phyloP scores from a whole-genome alignment of 1,139 yeast genomes.

The Kluyveromyces marxianus region DNA sequence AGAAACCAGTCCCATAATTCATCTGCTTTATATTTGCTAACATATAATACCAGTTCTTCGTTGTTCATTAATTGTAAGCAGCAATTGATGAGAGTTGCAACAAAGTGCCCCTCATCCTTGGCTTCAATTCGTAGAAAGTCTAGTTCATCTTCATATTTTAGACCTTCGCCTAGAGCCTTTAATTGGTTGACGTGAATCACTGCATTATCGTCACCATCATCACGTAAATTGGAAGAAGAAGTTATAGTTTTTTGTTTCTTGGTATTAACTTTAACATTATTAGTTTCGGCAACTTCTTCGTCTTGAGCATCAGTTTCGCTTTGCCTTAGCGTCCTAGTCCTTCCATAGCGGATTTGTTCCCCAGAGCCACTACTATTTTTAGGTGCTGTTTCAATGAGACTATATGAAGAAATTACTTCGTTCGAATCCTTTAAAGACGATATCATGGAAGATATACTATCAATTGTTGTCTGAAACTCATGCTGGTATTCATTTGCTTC shows the following conservation, averaged over 20 bases:
- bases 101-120: constrained; percentile 5
- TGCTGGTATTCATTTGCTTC: background rate
- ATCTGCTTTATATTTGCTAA: constrained; percentile 12
- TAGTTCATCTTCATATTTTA: constrained; percentile 27
- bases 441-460: constrained; percentile 8
- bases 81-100: constrained; percentile 18
- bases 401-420: constrained; percentile 2
- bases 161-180: constrained; percentile 22
- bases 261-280: constrained; percentile 7
- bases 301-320: constrained; percentile 7
- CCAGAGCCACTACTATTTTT: background rate
- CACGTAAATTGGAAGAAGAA: background rate
- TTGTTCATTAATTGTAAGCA: constrained; percentile 18
- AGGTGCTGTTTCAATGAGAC: background rate
- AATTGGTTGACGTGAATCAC: constrained; percentile 23
- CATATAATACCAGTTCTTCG: constrained; percentile 13
- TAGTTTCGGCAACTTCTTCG: constrained; percentile 4
- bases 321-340: constrained; percentile 21
- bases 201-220: constrained; percentile 1
- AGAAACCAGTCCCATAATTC: constrained; percentile 23
- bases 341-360: constrained; percentile 19
- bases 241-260: too few species aligned
- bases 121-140: constrained; percentile 13
- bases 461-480: constrained; percentile 9
- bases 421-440: constrained; percentile 6